Base-by-base conservation (phyloP, 1,284 basidiomycete species). In the Ganoderma leucocontextum region DNA sequence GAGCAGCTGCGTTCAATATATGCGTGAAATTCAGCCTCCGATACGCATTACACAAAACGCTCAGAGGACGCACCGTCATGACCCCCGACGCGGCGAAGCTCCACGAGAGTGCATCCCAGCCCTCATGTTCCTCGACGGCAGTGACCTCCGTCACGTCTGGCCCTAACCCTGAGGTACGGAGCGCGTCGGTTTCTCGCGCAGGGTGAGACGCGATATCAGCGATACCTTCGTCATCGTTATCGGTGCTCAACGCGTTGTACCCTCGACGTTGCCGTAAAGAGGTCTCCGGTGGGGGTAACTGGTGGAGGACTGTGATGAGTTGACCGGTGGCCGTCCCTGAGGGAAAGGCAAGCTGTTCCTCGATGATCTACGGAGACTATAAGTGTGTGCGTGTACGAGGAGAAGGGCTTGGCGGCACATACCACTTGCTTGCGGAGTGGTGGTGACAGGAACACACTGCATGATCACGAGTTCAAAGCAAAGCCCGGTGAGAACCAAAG, bases 311-410 rank as follows among this genome's bases (percentile, higher is more conserved):
- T 1, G 95, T 92, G 60, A 99, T 96, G 22, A 99, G 85, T 76
- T 98, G 97, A 1, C 97, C 97, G 0, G 97, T 99, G 0, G 97
- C 97, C n/a, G 94, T 98, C 29, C 97, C 97, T 0, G 94, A 96
- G 0, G 97, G 97, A 74, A 99, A 99, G 0, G 94, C 86, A 17
- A 99, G 88, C 78, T 97, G 91, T 78, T 99, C 97, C 78, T 96
- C 92, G 55, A 99, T 90, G 67, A 99, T 97, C 91, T 95, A 41
- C 33, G 25, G 17, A 47, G 29, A 22, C 10, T 4, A 63, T 36
- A 12, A 17, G 29, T 42, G 15, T 49, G 22, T 29, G 5, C 33
- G 22, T 29, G 5, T 22, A 33, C 17, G n/a, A 36, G 5, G 25
- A 47, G 25, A 22, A 12, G 6, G 15, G 33, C 35, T n/a, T 60